Conservation (phyloP, 352 stramenopile species). For the Globisporangium rhizosaccharum region DNA sequence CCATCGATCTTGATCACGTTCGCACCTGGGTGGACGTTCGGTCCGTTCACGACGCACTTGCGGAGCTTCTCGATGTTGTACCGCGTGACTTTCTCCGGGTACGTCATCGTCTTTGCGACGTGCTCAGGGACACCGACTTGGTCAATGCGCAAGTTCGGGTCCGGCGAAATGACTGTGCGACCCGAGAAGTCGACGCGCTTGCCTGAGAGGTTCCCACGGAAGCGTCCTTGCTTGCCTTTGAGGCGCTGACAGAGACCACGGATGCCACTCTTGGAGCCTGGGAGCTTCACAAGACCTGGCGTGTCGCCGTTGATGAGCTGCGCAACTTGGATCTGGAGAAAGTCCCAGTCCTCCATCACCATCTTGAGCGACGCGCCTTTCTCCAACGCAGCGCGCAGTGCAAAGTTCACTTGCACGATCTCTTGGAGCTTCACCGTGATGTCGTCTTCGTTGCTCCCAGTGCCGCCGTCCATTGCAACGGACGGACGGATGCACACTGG, state of each 20-base stretch:
- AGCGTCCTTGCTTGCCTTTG: constrained; percentile 97
- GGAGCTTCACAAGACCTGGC: constrained; percentile 94
- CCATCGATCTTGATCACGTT: constrained; percentile 90
- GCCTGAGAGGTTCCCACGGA: constrained; percentile 97
- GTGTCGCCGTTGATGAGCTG: constrained; percentile 99
- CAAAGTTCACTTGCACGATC: constrained; percentile 98
- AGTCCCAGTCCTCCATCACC: constrained; percentile 99
- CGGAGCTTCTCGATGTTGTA: constrained; percentile 98
- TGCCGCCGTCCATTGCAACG: constrained; percentile 95
- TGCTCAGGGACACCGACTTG: constrained; percentile 93
- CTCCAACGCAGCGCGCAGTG: constrained; percentile 90
- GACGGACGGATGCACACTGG: constrained; percentile 98
- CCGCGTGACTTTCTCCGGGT: constrained; percentile 94
- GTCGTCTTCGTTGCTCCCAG: constrained; percentile 97
- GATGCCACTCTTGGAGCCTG: constrained; percentile 92
- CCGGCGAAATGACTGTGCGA: constrained; percentile 98
- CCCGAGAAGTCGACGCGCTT: constrained; percentile 99
- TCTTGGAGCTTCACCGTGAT: constrained; percentile 99
- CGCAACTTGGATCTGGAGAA: constrained; percentile 96
- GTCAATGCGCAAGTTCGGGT: constrained; percentile 96
- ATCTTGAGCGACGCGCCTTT: constrained; percentile 96
- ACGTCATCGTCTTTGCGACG: constrained; percentile 98
- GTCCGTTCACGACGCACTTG: constrained; percentile 94
- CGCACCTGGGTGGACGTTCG: constrained; percentile 94
- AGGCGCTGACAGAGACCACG: constrained; percentile 96